These are phyloP conservation scores for Schizosaccharomyces cryophilus DNA, from an alignment of 805 yeast genomes.

Conservation along the genomic window DNA sequence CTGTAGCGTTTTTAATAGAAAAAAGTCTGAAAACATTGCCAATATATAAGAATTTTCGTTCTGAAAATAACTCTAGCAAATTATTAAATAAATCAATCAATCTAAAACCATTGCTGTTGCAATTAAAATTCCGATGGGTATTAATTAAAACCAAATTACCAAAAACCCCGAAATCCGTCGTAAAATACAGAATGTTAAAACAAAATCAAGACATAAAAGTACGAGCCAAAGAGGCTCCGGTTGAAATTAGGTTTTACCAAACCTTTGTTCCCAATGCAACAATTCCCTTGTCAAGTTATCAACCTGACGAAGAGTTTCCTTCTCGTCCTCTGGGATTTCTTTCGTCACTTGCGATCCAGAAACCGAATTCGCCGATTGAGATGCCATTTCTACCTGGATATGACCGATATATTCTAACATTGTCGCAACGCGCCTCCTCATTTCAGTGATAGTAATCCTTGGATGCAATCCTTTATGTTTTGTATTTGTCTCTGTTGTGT, in stretches of 20 bases:
- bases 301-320: constrained; percentile 26
- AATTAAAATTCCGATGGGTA: no score
- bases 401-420: constrained; percentile 76
- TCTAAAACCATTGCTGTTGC: no score
- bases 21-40: no score
- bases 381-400: constrained; percentile 59
- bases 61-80: no score
- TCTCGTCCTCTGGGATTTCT: constrained; percentile 10
- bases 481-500: background rate
- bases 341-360: constrained; percentile 4
- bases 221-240: no score
- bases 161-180: background rate
- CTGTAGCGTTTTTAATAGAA: no score
- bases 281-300: constrained; percentile 50
- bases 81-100: no score
- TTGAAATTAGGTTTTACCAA: constrained; percentile 15
- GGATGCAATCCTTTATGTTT: constrained; percentile 57
- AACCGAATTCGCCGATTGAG: constrained; percentile 38
- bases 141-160: no score
- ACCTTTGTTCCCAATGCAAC: constrained; percentile 57
- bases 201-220: background rate
- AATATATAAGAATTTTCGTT: no score
- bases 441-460: constrained; percentile 50
- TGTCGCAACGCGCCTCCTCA: constrained; percentile 70
- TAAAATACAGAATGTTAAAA: background rate